Evolutionary conservation across 169 alveolate species (phyloP).

Genomic region (Eimeria praecox): DNA sequence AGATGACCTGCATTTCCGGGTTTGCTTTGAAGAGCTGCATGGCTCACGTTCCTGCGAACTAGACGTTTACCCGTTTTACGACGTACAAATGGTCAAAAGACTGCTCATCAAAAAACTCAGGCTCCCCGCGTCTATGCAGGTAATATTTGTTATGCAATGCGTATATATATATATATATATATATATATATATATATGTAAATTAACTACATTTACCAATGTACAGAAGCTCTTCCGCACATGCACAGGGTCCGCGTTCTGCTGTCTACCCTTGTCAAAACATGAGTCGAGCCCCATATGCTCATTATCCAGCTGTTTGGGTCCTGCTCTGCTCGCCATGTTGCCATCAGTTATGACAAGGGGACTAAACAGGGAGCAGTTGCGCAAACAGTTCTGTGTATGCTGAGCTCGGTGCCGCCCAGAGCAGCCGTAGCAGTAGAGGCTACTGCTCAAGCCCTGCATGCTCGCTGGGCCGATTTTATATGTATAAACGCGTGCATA

Average conservation of each 20-base stretch:
- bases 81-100: conserved; percentile 92
- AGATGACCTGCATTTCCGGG: conserved; percentile 67
- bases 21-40: conserved; percentile 79
- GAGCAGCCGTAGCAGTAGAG: not conserved
- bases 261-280: not conserved
- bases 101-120: conserved; percentile 91
- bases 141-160: not conserved
- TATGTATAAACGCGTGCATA: no score
- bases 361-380: not conserved
- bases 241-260: not conserved
- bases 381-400: not conserved
- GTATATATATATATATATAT: not conserved
- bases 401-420: not conserved
- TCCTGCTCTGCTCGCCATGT: not conserved
- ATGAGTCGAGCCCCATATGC: not conserved
- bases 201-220: not conserved
- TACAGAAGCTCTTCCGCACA: not conserved
- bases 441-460: not conserved
- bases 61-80: conserved; percentile 92
- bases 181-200: no score
- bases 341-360: no score
- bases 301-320: not conserved
- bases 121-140: conserved; percentile 89
- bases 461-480: not conserved
- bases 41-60: conserved; percentile 76